A percentile compares a stretch with the other conserved stretches of the same genome.
These are phyloP conservation scores for Acer saccharum DNA, from an alignment of 345 rosid genomes.

Conservation along the genomic window DNA sequence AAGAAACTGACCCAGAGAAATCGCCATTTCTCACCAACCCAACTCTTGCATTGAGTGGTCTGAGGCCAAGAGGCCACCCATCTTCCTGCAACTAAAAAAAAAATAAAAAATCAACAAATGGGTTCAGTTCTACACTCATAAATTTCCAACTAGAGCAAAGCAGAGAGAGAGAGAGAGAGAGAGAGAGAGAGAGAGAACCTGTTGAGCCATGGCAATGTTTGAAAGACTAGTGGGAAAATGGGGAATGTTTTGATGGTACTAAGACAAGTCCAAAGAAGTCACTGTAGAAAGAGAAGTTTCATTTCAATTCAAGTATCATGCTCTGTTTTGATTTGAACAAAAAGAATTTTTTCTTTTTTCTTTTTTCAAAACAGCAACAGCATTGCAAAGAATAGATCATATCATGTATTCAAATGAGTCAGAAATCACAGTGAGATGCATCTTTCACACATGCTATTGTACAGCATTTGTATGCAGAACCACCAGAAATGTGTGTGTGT, in stretches of 20 bases:
- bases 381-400: slow-evolving; percentile 4
- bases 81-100: slow-evolving; percentile 50
- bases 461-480: slow-evolving; percentile 9
- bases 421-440: not conserved
- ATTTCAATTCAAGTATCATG: not conserved
- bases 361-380: not conserved
- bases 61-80: slow-evolving; percentile 89
- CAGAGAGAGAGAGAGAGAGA: not conserved
- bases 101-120: not conserved
- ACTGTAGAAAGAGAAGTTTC: slow-evolving; percentile 1
- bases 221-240: not conserved
- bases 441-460: slow-evolving; percentile 4
- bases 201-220: slow-evolving; percentile 27
- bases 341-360: not conserved
- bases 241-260: not conserved
- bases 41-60: slow-evolving; percentile 72
- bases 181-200: slow-evolving; percentile 12
- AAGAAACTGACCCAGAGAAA: slow-evolving; percentile 66
- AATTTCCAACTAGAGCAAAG: not conserved
- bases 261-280: not conserved
- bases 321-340: not conserved
- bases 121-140: not conserved
- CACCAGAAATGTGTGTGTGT: not conserved
- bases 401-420: slow-evolving; percentile 6
- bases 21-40: slow-evolving; percentile 58